A percentile compares a stretch with the other conserved stretches of the same genome.
phyloP scores from a whole-genome alignment of 208 protist genomes.

The Trypanosomatidae sp. region DNA sequence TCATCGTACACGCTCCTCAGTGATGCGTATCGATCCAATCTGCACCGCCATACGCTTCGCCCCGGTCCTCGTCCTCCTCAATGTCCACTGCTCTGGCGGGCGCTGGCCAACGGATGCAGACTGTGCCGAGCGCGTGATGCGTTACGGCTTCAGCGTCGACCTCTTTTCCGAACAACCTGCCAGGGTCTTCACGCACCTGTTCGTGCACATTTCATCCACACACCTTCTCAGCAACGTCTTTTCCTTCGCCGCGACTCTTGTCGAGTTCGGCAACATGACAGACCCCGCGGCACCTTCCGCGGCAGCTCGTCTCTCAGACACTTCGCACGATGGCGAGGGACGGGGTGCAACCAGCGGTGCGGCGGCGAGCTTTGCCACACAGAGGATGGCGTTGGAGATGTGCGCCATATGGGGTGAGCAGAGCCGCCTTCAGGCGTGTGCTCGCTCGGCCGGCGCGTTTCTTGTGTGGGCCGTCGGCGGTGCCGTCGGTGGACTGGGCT shows the following conservation, averaged over 20 bases:
- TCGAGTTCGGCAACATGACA: conserved; percentile 46
- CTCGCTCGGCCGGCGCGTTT: conserved; percentile 39
- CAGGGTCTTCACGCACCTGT: conserved; percentile 56
- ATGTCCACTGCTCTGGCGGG: conserved; percentile 44
- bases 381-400: conserved; percentile 7
- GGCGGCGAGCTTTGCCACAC: conserved; percentile 2
- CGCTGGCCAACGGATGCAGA: conserved; percentile 49
- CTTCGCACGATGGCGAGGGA: not conserved
- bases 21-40: conserved; percentile 20
- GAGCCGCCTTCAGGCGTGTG: conserved; percentile 6
- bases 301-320: not conserved
- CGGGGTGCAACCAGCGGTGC: not conserved
- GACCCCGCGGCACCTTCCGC: conserved; percentile 24
- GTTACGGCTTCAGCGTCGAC: conserved; percentile 51
- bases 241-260: conserved; percentile 39
- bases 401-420: conserved; percentile 8
- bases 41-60: conserved; percentile 49
- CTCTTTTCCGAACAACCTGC: conserved; percentile 26
- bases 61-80: conserved; percentile 47
- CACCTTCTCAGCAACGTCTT: conserved; percentile 55
- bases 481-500: conserved; percentile 51
- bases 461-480: conserved; percentile 51
- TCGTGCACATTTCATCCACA: conserved; percentile 53
- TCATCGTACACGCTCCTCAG: not conserved
- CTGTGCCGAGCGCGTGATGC: conserved; percentile 31